phyloP scores from a whole-genome alignment of 1,284 basidiomycete genomes.

The Phylloporus sp. region DNA sequence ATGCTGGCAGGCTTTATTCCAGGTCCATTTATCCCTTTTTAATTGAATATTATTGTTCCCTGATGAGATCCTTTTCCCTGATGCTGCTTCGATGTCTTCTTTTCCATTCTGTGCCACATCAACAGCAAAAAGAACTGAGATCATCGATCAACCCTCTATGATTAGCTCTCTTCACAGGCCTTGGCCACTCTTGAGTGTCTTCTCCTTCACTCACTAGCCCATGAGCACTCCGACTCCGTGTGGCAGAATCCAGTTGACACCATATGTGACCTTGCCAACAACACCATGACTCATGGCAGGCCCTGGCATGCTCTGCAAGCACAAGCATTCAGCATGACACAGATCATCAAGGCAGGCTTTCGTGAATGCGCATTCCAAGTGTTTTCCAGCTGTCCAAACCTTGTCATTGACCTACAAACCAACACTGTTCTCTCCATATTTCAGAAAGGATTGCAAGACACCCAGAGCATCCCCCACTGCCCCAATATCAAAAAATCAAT shows the following conservation, averaged over 20 bases:
- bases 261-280: slow-evolving; percentile 71
- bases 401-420: slow-evolving; percentile 72
- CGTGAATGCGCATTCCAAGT: no score
- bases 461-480: slow-evolving; percentile 58
- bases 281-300: slow-evolving; percentile 70
- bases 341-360: no score
- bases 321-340: no score
- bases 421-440: slow-evolving; percentile 64
- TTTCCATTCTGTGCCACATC: slow-evolving; percentile 54
- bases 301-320: no score
- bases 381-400: slow-evolving; percentile 69
- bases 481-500: no score
- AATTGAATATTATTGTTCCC: no score
- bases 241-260: slow-evolving; percentile 76
- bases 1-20: no score
- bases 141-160: slow-evolving; percentile 68
- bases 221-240: slow-evolving; percentile 52
- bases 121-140: slow-evolving; percentile 39
- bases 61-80: slow-evolving; percentile 84
- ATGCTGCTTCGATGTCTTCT: slow-evolving; percentile 76
- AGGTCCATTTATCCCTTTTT: no score
- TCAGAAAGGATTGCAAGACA: no score
- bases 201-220: slow-evolving; percentile 69
- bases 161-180: slow-evolving; percentile 68
- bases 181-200: slow-evolving; percentile 70